Evolutionary conservation across 2,329 filamentous ascomycete species (phyloP).

Genomic region (Plectosphaerella plurivora): DNA sequence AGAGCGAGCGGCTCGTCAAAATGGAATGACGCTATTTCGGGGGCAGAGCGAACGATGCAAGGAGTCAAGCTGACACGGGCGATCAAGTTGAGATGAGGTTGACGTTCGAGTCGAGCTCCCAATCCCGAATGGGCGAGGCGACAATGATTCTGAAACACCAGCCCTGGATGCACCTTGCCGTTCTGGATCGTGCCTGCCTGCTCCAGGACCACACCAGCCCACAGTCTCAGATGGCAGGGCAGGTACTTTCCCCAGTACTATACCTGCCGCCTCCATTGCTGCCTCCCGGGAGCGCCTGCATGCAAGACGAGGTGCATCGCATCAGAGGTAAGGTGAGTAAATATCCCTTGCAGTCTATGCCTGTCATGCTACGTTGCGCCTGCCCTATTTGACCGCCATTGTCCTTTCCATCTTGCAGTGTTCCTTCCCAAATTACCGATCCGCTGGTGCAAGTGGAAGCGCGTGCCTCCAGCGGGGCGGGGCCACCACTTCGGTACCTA

Average conservation of each 20-base stretch:
- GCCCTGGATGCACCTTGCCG: not conserved
- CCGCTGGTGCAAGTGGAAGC: not conserved
- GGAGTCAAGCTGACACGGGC: not conserved
- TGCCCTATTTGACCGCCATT: not conserved
- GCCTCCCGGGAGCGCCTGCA: not conserved
- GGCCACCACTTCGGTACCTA: not conserved
- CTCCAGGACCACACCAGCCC: no score
- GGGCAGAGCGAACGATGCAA: no score
- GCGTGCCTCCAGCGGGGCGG: not conserved
- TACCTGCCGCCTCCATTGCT: not conserved
- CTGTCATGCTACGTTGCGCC: not conserved
- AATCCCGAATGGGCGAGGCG: not conserved
- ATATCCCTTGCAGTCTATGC: not conserved
- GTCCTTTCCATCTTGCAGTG: not conserved
- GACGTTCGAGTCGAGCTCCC: not conserved
- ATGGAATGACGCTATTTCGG: no score
- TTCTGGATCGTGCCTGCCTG: not conserved
- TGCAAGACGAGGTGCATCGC: not conserved
- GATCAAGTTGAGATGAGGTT: not conserved
- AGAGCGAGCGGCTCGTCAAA: no score
- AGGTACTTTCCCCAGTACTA: no score
- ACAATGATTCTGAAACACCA: not conserved
- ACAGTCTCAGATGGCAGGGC: no score
- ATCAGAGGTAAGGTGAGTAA: not conserved
- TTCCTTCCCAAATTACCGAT: not conserved